A percentile compares a stretch with the other conserved stretches of the same genome.
Conservation (phyloP, 2,329 filamentous ascomycete species). For the Colletotrichum destructivum region DNA sequence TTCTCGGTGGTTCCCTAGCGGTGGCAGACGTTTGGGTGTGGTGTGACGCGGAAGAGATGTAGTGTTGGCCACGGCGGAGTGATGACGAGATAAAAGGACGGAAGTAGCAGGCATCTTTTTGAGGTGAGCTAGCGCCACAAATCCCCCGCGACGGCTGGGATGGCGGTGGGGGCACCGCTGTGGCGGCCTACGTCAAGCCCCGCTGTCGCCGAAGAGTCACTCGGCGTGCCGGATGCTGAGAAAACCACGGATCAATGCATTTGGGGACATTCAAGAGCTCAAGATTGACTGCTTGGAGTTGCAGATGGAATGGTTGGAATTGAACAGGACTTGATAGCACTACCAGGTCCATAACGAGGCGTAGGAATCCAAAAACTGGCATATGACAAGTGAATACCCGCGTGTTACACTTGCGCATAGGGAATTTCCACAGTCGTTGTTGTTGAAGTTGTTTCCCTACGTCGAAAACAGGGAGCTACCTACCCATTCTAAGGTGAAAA, state of each 20-base stretch:
- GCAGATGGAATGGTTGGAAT: too few species aligned
- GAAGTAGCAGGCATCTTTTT: constrained; percentile 15
- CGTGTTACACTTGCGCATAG: too few species aligned
- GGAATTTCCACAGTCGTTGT: too few species aligned
- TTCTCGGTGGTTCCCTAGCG: neutral
- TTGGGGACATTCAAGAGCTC: too few species aligned
- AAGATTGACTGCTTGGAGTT: too few species aligned
- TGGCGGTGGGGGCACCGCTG: constrained; percentile 10
- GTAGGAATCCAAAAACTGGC: too few species aligned
- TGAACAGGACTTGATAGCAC: too few species aligned
- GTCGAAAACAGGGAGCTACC: too few species aligned
- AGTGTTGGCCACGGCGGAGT: neutral
- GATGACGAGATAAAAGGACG: constrained; percentile 9
- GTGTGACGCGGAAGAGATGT: neutral
- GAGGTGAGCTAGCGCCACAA: constrained; percentile 33
- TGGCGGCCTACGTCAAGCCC: constrained; percentile 16
- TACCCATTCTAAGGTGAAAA: neutral
- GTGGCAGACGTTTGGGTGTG: neutral
- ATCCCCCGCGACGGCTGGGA: constrained; percentile 12
- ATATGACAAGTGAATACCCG: too few species aligned
- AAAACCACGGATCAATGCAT: too few species aligned
- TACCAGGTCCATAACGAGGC: too few species aligned
- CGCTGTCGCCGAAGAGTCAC: constrained; percentile 28
- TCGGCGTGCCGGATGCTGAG: constrained; percentile 1
- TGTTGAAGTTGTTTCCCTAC: too few species aligned